Evolutionary conservation across 306 rosid species (phyloP), one percentile per base, ranked within the genome.

Genomic region (Echinosophora koreensis): DNA sequence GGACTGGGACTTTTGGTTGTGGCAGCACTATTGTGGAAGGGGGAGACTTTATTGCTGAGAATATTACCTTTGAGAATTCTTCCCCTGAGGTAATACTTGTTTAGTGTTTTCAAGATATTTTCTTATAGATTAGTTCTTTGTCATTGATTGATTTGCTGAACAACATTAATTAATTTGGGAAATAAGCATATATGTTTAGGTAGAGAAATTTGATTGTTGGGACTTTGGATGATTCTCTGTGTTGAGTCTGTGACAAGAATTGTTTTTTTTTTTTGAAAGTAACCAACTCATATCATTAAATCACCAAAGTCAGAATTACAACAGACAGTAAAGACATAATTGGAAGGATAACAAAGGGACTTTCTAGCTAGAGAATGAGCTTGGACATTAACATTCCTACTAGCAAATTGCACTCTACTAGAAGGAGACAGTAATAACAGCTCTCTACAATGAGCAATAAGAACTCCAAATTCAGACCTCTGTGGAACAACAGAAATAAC

Each of bases 1-100:
- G 98, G 38, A 89, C 88, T 44, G 98, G 98, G 57, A 94, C 97
- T 17, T 94, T 94, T 83, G 98, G 93, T 56, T 90, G 98, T 76
- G 98, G 96, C 50, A 90, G 86, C 42, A 39, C 72, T 4, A 94
- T 94, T 84, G 95, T 94, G 52, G 98, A 94, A 89, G 98, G 97
- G 14, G 94, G 86, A 76, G 98, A 94, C 62, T 94, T 94, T 35
- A 90, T 94, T 78, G 97, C 97, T 57, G 96, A 92, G 86, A 94
- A 94, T 54, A 84, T 94, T 66, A 94, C 98, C 4, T 92, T 94
- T 74, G 95, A 94, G 88, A 92, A 94, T 81, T 92, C 92, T 57
- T 68, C 96, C 58, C 93, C 98, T 74, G 79, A 92, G 96, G 98
- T 91, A 77, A 18, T 15, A 2, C 8, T 71, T 55, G 32, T 37